Base-by-base conservation (phyloP, 768 basidiomycete genomes). In the Russula sp. region DNA sequence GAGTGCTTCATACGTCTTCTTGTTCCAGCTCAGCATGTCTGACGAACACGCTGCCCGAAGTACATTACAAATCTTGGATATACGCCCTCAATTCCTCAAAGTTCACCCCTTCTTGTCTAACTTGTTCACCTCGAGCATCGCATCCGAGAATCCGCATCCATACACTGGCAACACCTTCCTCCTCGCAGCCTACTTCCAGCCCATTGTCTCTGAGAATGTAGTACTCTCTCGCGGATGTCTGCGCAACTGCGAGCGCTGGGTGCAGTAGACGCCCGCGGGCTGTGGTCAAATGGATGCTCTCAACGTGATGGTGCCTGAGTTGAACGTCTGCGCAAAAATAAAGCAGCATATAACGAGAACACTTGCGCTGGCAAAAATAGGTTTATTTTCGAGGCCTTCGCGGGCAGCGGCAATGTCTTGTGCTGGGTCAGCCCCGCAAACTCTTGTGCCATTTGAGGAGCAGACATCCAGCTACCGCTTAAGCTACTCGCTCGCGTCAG, bases 161-260 rank as follows among this genome's bases (percentile, higher is more conserved):
- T 10, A 85, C 75, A 4, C 68, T 62, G 7, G 80, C 79, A 31
- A 91, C 77, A 0, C 88, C 89, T 7, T 88, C 87, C 68, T 91
- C 89, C 71, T 92, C 89, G 59, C 77, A 78, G 7, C 89, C 89
- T 14, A 91, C 78, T 67, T 87, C 83, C 83, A 89, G 84, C 16
- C 89, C 89, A 59, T 88, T 91, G 62, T 90, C 87, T 59, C 79
- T 81, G 64, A 92, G 71, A 39, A 91, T 78, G 67, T 78, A 86
- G 69, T 89, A 88, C 70, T 85, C 86, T 62, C 89, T 73, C 39
- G 74, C 77, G 2, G 83, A 84, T 0, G 89, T 91, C 71, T 89
- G 89, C 9, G 91, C 80, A 18, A 82, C 76, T 1, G 89, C 89
- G 6, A 91, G 68, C 2, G 86, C 86, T 1, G 74, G 72, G 68